Evolutionary conservation across 2,329 filamentous ascomycete genomes (phyloP), one percentile per base, ranked within the genome.

Genomic region (Trichophyton mentagrophytes): DNA sequence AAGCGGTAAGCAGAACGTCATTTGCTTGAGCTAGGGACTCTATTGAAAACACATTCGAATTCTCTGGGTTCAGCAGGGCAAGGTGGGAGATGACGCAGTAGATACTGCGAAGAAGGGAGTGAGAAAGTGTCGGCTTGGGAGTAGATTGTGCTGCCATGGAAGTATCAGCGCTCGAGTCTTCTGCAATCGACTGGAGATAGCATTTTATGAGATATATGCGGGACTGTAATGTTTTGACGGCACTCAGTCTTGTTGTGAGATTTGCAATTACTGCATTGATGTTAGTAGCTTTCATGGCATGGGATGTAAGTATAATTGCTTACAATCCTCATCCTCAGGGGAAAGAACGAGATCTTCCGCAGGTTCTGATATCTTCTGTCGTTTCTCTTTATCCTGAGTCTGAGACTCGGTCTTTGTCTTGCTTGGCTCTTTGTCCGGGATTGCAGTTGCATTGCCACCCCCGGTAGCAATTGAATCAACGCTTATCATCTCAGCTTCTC

Each of bases 401-500:
- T 65, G 17, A 36, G 27, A 20, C 30, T 58, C 59, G 27, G 42
- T 36, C 30, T 11, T 15, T 20, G 17, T 4, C 20, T 56, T 68
- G 51, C 44, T 65, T 53, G 62, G 57, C 59, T 65, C 57, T 53
- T 69, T 67, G 63, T 68, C 62, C 17, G 74, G 71, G 25, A 83
- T 77, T 36, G 84, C 84, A 9, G 87, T 85, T 25, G 90, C 91
- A 68, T 89, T 92, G 56, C 88, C 89, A 55, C 88, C 88, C 44
- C 88, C 89, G 59, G 86, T 85, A 0, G 92, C 91, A 20, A 99
- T 87, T 66, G 91, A 95, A 73, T 96, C 90, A 69, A 99, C 89
- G 66, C 89, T 88, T 66, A 99, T 97, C 90, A 96, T 96, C 74
- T 99, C 93, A 1, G 91, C 91, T 72, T 97, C 91, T 8, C 89